Evolutionary conservation across 2,329 filamentous ascomycete genomes (phyloP).

Genomic region (Nemania sp.): DNA sequence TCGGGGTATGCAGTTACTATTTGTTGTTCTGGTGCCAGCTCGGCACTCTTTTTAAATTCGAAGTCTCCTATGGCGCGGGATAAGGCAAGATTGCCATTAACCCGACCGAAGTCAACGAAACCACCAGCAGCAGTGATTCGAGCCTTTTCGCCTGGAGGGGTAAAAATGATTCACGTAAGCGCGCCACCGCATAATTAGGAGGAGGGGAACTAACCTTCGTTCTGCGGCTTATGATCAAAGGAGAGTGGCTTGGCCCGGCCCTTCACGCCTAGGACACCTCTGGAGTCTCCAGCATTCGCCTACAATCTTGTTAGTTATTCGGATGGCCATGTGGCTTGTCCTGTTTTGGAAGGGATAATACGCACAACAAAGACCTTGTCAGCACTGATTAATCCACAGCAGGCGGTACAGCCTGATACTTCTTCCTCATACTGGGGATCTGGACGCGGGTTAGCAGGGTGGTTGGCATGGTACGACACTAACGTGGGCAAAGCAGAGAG

Average conservation of each 20-base stretch:
- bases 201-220: slow-evolving; percentile 76
- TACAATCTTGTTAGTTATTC: slow-evolving; percentile 57
- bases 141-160: slow-evolving; percentile 83
- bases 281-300: slow-evolving; percentile 97
- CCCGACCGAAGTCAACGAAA: slow-evolving; percentile 97
- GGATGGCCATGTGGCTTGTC: slow-evolving; percentile 19
- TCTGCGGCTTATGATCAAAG: slow-evolving; percentile 99
- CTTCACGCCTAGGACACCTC: slow-evolving; percentile 95
- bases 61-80: slow-evolving; percentile 99
- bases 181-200: slow-evolving; percentile 6
- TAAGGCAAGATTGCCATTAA: slow-evolving; percentile 96
- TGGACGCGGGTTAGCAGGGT: slow-evolving; percentile 56
- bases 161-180: slow-evolving; percentile 28
- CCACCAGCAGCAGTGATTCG: slow-evolving; percentile 95
- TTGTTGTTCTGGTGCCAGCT: slow-evolving; percentile 96
- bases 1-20: slow-evolving; percentile 98
- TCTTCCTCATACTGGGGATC: slow-evolving; percentile 98
- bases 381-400: slow-evolving; percentile 87
- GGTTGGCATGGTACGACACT: background rate
- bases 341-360: slow-evolving; percentile 49
- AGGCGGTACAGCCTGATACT: slow-evolving; percentile 96
- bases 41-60: slow-evolving; percentile 99
- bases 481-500: background rate
- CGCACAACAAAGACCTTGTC: slow-evolving; percentile 96
- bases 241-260: slow-evolving; percentile 96